Evolutionary conservation across 257 asterid species (phyloP), one percentile per base, ranked within the genome.

Genomic region (Ballota nigra): DNA sequence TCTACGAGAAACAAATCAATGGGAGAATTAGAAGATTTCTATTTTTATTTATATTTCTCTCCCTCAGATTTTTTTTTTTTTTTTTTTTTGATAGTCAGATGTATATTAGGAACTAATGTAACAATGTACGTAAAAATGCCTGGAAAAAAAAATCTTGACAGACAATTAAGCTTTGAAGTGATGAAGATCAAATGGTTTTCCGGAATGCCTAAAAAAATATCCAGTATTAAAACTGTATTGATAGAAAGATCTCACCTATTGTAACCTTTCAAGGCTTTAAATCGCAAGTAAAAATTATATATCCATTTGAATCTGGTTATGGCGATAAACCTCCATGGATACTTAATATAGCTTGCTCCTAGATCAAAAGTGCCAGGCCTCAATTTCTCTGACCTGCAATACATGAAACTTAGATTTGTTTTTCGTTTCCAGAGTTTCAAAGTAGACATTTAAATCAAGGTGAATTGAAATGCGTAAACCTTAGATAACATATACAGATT

Each of bases 1-100:
- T 36, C 23, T 58, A 23, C 73, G 20, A 67, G 85, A 81, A 51
- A 59, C 81, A 33, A 71, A 71, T 18, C 74, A 45, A 40, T 85
- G 77, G 78, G 72, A 79, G 63, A 51, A 66, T 28, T 52, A 74
- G 18, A 47, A 36, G 9, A 63, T n/a, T 53, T 26, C 3, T 26
- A 26, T 26, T 53, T 53, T 52, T 53, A n/a, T n/a, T n/a, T n/a
- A n/a, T 53, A 2, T 53, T 19, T 52, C 4, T 8, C 28, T 19
- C 13, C 6, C 11, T 33, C 31, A n/a, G n/a, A n/a, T n/a, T n/a
- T n/a, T n/a, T n/a, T n/a, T n/a, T n/a, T n/a, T n/a, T n/a, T n/a
- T n/a, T n/a, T n/a, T n/a, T n/a, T n/a, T n/a, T n/a, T n/a, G n/a
- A n/a, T n/a, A n/a, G n/a, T n/a, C n/a, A n/a, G n/a, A n/a, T n/a